phyloP scores from a whole-genome alignment of 768 basidiomycete genomes.

The Kondoa subrosea region DNA sequence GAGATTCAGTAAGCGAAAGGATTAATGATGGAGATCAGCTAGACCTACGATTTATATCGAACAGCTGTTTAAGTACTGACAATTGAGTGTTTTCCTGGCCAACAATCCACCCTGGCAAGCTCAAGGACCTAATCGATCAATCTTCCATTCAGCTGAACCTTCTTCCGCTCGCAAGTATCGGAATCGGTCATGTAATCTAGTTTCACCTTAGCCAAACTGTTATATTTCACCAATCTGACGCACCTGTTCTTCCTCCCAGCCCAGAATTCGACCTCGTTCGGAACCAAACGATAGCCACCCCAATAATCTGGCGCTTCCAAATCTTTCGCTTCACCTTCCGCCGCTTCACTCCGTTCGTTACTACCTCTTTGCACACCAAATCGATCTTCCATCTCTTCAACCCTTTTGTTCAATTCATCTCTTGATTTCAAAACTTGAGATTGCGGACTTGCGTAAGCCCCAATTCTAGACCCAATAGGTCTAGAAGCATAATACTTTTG shows the following conservation, averaged over 20 bases:
- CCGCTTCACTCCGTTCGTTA: conserved; percentile 2
- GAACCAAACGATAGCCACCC: conserved; percentile 94
- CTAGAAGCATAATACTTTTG: conserved; percentile 65
- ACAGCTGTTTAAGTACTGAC: too few relatives aligned
- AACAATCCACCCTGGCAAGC: not conserved
- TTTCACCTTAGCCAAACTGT: not conserved
- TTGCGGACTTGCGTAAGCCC: conserved; percentile 88
- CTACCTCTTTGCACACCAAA: conserved; percentile 38
- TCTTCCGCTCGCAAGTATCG: conserved; percentile 29
- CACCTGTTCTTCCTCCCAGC: conserved; percentile 74
- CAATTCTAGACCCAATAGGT: conserved; percentile 66
- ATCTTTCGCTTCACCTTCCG: conserved; percentile 28
- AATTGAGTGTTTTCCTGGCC: too few relatives aligned
- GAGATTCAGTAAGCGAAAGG: too few relatives aligned
- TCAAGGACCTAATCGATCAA: conserved; percentile 10
- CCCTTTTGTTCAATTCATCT: conserved; percentile 46
- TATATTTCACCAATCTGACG: not conserved
- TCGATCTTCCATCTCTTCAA: conserved; percentile 44
- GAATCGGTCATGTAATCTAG: conserved; percentile 64
- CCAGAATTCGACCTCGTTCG: conserved; percentile 95
- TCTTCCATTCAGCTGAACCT: conserved; percentile 16
- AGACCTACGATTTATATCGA: too few relatives aligned
- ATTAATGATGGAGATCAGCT: too few relatives aligned
- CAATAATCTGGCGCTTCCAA: conserved; percentile 76
- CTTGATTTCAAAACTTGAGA: conserved; percentile 54